Percentiles rank a stretch among this genome's conserved stretches.
These are phyloP conservation scores for Scutellaria galericulata DNA, from an alignment of 257 asterid species.

Conservation along the genomic window DNA sequence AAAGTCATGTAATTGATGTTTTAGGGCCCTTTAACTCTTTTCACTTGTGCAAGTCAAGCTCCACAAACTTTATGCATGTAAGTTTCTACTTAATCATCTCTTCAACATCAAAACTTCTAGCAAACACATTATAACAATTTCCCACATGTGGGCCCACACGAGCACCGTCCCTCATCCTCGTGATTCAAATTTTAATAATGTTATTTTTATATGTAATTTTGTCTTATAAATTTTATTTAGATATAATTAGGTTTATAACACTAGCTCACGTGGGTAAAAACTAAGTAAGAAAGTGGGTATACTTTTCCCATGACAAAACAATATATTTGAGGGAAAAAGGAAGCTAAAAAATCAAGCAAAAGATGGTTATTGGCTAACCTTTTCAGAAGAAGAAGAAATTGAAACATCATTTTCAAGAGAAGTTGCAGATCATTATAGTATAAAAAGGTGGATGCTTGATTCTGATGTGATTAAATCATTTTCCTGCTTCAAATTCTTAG, in stretches of 20 bases:
- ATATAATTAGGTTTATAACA: background rate
- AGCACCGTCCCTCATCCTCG: background rate
- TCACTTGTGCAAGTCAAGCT: constrained; percentile 59
- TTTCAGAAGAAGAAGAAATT: constrained; percentile 43
- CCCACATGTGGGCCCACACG: constrained; percentile 41
- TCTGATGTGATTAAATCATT: constrained; percentile 38
- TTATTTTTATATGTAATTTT: too few relatives aligned
- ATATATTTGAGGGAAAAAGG: constrained; percentile 36
- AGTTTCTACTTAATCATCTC: constrained; percentile 42
- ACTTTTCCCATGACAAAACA: constrained; percentile 48
- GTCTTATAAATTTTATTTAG: too few relatives aligned
- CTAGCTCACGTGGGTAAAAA: background rate
- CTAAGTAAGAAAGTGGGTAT: constrained; percentile 44
- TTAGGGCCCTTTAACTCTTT: constrained; percentile 59
- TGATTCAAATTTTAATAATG: background rate
- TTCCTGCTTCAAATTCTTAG: constrained; percentile 23
- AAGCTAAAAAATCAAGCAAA: constrained; percentile 50
- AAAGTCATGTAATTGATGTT: constrained; percentile 54
- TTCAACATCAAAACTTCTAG: constrained; percentile 55
- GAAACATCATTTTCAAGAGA: constrained; percentile 52
- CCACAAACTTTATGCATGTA: constrained; percentile 50
- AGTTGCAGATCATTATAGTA: constrained; percentile 2
- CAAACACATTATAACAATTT: constrained; percentile 41
- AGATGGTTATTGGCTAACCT: constrained; percentile 48
- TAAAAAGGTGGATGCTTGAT: constrained; percentile 38